These are phyloP conservation scores for Tanacetum coccineum DNA, from an alignment of 129 eudicot species.

Conservation along the genomic window DNA sequence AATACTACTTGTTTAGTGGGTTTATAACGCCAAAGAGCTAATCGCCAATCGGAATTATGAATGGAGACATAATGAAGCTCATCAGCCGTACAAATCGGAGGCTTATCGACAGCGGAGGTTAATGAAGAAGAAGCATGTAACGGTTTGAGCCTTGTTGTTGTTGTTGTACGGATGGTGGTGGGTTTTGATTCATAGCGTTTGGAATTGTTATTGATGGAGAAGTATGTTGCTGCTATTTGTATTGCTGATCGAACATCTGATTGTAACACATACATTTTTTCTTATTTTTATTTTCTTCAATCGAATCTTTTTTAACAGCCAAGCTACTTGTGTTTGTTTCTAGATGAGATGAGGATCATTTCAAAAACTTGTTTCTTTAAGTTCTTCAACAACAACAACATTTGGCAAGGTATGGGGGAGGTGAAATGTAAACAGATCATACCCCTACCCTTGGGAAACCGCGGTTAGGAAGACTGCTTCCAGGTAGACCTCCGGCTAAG, in stretches of 20 bases:
- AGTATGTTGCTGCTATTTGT: slow-evolving; percentile 41
- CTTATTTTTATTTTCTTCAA: too few species aligned
- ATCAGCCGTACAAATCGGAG: slow-evolving; percentile 72
- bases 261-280: slow-evolving; percentile 35
- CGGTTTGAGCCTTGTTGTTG: not conserved
- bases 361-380: too few species aligned
- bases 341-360: too few species aligned
- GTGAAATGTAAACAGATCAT: too few species aligned
- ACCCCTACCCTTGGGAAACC: too few species aligned
- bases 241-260: slow-evolving; percentile 47
- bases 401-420: too few species aligned
- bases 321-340: too few species aligned
- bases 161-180: slow-evolving; percentile 26
- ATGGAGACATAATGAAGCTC: slow-evolving; percentile 75
- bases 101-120: too few species aligned
- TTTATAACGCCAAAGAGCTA: slow-evolving; percentile 79
- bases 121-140: slow-evolving; percentile 15
- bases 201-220: slow-evolving; percentile 31
- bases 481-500: too few species aligned
- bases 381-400: too few species aligned
- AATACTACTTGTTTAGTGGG: slow-evolving; percentile 51
- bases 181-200: slow-evolving; percentile 27
- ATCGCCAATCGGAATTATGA: slow-evolving; percentile 65
- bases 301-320: too few species aligned
- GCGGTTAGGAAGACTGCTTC: too few species aligned